Conservation (phyloP, 345 rosid genomes). For the Brassica napus region Da-Ae NC_063436.1:5006501-5007000, state of each 20-base stretch:
- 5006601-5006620: constrained; percentile 50
- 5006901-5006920: background rate
- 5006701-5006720: constrained; percentile 53
- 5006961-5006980: constrained; percentile 46
- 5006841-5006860: constrained; percentile 42
- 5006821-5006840: constrained; percentile 58
- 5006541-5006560: constrained; percentile 42
- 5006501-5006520: constrained; percentile 49
- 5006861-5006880: constrained; percentile 43
- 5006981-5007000: constrained; percentile 32
- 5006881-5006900: background rate
- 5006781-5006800: constrained; percentile 57
- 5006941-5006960: constrained; percentile 41
- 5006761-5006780: background rate
- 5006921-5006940: constrained; percentile 14
- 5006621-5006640: constrained; percentile 62
- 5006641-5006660: constrained; percentile 56
- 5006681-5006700: constrained; percentile 56
- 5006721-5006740: background rate
- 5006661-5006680: constrained; percentile 55
- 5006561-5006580: constrained; percentile 48
- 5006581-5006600: constrained; percentile 46
- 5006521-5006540: constrained; percentile 56
- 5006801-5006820: constrained; percentile 50
- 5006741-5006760: background rate